Evolutionary conservation across 352 stramenopile genomes (phyloP), one percentile per base, ranked within the genome.

Genomic region (Pythium rhizo-oryzae): DNA sequence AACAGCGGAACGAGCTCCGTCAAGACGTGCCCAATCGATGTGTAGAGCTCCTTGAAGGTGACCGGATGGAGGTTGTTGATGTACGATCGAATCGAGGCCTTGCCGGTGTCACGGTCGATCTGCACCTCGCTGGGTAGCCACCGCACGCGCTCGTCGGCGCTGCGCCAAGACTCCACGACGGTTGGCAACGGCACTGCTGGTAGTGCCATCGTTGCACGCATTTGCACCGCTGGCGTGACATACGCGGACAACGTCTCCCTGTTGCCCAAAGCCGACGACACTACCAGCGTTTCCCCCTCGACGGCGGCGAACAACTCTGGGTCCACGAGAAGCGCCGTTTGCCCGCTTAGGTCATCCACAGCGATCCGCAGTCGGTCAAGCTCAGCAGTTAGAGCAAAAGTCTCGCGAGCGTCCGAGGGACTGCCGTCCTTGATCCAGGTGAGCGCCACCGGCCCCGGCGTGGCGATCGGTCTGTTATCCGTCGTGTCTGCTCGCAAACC

Each of bases 51-150:
- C 2, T 33, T 47, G 28, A 63, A 49, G 18, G 9, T 61, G 1
- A 37, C 49, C 39, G 75, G 75, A 47, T 80, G 69, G 23, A 82
- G 58, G 53, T 79, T 79, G 63, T 79, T 79, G 50, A 82, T 77
- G 53, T 79, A 79, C 16, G 69, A 62, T 21, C 52, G 24, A 37
- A 75, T 71, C 25, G 28, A 30, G 2, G 65, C 69, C 21, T 60
- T 49, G 8, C n/a, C n/a, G n/a, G n/a, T 39, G 33, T 11, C 33
- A 11, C 33, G 6, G 33, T 39, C 11, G 11, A 39, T 39, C 33
- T 39, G 33, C 6, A 39, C 33, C 33, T 39, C 33, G 33, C 33
- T 39, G 33, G 33, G 33, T 11, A 39, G 11, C 33, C 33, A 39
- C 11, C 33, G 33, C 33, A 39, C 33, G 33, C 33, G 33, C 11